phyloP scores from a whole-genome alignment of 495 filamentous ascomycete species.

The Daldinia decipiens region DNA sequence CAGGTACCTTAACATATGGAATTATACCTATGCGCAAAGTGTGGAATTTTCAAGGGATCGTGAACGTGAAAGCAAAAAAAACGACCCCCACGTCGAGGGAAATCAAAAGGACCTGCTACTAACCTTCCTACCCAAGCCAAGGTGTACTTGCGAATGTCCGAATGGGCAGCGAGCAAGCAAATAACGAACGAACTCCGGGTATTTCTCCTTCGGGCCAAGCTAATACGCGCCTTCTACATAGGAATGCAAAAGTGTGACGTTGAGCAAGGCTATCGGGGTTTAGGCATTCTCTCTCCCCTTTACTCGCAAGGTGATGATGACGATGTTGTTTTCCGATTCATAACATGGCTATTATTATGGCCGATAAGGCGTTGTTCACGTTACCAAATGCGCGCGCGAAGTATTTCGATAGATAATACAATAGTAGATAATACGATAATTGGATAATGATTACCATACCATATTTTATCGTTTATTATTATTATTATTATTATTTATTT shows the following conservation, averaged over 20 bases:
- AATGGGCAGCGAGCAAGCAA: not conserved
- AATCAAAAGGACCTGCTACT: not conserved
- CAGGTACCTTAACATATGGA: not conserved
- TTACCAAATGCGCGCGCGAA: not conserved
- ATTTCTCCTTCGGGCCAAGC: slow-evolving; percentile 7
- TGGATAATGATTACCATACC: not conserved
- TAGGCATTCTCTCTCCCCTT: slow-evolving; percentile 10
- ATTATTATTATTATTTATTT: not conserved
- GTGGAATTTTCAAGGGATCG: not conserved
- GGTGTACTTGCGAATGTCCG: not conserved
- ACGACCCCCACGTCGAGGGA: slow-evolving; percentile 2
- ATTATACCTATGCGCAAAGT: slow-evolving; percentile 1
- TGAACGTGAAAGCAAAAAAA: not conserved
- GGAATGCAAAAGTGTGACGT: slow-evolving; percentile 19
- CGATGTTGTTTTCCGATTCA: slow-evolving; percentile 3
- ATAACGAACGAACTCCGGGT: not conserved
- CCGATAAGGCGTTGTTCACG: slow-evolving; percentile 6
- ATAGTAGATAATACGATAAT: no score
- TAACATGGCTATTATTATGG: not conserved
- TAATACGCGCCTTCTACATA: not conserved
- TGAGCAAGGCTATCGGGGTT: slow-evolving; percentile 20
- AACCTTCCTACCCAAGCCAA: slow-evolving; percentile 2
- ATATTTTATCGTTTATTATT: not conserved
- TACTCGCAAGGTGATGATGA: not conserved
- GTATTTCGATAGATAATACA: slow-evolving; percentile 13